Evolutionary conservation across 129 eudicot species (phyloP).

Genomic region (Logfia minima): DNA sequence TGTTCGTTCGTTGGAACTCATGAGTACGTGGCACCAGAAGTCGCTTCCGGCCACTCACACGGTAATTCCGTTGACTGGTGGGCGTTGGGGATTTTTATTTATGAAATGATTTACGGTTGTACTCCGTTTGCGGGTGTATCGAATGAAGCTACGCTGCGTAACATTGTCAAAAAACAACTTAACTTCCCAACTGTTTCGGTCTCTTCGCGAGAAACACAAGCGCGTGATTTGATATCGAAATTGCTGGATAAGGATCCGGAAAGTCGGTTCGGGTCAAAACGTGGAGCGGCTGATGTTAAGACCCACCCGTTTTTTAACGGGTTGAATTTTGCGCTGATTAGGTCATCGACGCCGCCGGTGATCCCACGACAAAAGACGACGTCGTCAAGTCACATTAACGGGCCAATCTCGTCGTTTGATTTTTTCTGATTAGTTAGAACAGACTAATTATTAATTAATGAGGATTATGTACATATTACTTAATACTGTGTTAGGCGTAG

Average conservation of each 20-base stretch:
- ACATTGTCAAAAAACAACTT: slow-evolving; percentile 55
- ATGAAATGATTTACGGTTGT: slow-evolving; percentile 89
- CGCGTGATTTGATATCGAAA: slow-evolving; percentile 66
- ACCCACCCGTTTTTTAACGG: slow-evolving; percentile 86
- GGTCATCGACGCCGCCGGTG: slow-evolving; percentile 66
- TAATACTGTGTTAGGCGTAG: slow-evolving; percentile 17
- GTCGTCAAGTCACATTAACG: slow-evolving; percentile 16
- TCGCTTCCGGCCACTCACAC: slow-evolving; percentile 80
- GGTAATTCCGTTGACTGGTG: slow-evolving; percentile 98
- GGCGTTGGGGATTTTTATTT: slow-evolving; percentile 84
- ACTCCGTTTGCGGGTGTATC: slow-evolving; percentile 80
- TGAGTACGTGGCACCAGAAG: slow-evolving; percentile 95
- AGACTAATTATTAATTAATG: background rate
- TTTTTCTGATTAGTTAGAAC: slow-evolving; percentile 40
- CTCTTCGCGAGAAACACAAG: slow-evolving; percentile 54
- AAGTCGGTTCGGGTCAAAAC: slow-evolving; percentile 68
- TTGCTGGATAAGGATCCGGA: slow-evolving; percentile 67
- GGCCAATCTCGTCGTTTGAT: slow-evolving; percentile 54
- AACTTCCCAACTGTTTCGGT: slow-evolving; percentile 50
- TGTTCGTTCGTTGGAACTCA: slow-evolving; percentile 94
- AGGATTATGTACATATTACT: slow-evolving; percentile 34
- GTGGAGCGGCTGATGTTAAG: slow-evolving; percentile 87
- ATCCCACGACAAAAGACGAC: slow-evolving; percentile 38
- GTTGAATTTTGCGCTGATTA: slow-evolving; percentile 75
- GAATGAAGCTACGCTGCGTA: slow-evolving; percentile 69